These are phyloP conservation scores for Immersiporthe knoxdaviesiana DNA, from an alignment of 2,329 filamentous ascomycete species.

Conservation along the genomic window DNA sequence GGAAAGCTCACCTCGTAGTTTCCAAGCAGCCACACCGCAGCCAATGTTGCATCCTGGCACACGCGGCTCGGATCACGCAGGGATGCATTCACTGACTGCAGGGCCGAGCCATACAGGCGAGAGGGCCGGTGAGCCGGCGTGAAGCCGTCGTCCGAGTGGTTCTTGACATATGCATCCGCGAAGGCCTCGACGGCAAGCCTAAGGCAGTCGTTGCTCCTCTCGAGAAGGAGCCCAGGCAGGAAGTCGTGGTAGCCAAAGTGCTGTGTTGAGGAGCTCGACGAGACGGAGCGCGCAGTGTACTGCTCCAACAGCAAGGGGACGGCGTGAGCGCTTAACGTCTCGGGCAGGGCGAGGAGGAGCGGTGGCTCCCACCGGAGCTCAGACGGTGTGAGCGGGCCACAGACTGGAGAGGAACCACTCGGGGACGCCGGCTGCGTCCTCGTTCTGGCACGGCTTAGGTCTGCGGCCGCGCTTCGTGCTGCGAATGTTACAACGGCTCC, in stretches of 20 bases:
- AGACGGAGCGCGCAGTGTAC: neutral
- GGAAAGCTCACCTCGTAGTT: conserved; percentile 3
- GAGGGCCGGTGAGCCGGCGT: neutral
- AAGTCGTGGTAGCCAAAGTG: neutral
- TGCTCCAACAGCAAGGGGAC: neutral
- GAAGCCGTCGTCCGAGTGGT: neutral
- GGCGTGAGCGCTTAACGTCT: conserved; percentile 1
- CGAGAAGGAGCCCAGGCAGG: neutral
- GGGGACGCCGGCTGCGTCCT: neutral
- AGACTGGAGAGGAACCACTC: neutral
- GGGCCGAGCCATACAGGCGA: neutral
- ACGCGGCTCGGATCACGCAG: neutral
- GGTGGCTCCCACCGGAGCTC: neutral
- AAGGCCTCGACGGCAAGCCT: conserved; percentile 11
- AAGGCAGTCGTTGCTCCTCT: neutral
- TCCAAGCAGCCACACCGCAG: conserved; percentile 9
- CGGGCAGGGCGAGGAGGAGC: neutral
- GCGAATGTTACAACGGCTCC: neutral
- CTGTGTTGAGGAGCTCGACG: neutral
- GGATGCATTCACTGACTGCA: neutral
- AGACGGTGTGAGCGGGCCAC: too few species aligned
- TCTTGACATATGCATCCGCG: neutral
- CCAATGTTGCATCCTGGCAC: neutral
- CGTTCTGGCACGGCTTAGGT: neutral
- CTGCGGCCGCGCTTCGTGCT: neutral